Evolutionary conservation across 2,329 filamentous ascomycete genomes (phyloP).

Genomic region (Thielaviopsis populi): DNA sequence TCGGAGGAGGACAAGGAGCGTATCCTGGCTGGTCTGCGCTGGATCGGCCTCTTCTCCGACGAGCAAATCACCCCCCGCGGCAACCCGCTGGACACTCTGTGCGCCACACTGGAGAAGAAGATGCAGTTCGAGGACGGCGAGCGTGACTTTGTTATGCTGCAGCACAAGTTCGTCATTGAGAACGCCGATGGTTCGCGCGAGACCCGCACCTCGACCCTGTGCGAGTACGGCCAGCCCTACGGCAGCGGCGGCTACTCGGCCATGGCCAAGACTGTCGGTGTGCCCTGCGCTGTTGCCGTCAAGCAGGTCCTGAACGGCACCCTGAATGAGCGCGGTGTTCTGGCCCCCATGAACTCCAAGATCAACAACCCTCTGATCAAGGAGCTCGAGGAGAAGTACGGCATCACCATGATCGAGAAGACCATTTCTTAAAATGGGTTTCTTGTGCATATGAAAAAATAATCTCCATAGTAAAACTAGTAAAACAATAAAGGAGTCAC

Average conservation of each 20-base stretch:
- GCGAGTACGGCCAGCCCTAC: slow-evolving; percentile 64
- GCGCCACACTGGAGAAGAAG: slow-evolving; percentile 76
- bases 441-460: background rate
- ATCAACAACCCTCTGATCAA: slow-evolving; percentile 61
- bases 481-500: slow-evolving; percentile 6
- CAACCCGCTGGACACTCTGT: slow-evolving; percentile 82
- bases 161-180: slow-evolving; percentile 76
- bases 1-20: slow-evolving; percentile 47
- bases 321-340: slow-evolving; percentile 54
- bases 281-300: slow-evolving; percentile 50
- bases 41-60: slow-evolving; percentile 54
- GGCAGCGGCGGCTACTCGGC: slow-evolving; percentile 64
- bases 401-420: slow-evolving; percentile 60
- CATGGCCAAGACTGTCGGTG: slow-evolving; percentile 72
- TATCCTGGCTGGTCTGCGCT: slow-evolving; percentile 56
- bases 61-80: slow-evolving; percentile 54
- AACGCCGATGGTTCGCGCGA: slow-evolving; percentile 63
- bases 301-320: slow-evolving; percentile 64
- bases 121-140: slow-evolving; percentile 75
- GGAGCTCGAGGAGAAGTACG: slow-evolving; percentile 64
- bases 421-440: slow-evolving; percentile 27
- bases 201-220: slow-evolving; percentile 65
- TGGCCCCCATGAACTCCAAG: slow-evolving; percentile 61
- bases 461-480: background rate
- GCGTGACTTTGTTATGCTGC: slow-evolving; percentile 68